Evolutionary conservation across 2,329 filamentous ascomycete genomes (phyloP), one percentile per base, ranked within the genome.

Genomic region (Venturia oleaginea): DNA sequence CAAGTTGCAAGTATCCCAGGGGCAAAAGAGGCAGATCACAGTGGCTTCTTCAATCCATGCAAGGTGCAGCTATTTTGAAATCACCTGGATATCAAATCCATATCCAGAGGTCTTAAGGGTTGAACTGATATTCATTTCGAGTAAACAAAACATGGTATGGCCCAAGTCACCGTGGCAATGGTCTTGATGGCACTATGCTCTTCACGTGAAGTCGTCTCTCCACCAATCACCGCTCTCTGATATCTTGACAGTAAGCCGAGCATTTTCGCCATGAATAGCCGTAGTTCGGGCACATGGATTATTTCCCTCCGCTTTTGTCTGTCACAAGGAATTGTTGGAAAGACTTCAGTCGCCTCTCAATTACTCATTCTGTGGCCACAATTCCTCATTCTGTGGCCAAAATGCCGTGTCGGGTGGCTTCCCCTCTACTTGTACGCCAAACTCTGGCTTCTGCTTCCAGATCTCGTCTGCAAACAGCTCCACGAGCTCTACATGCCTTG

Each of bases 181-280:
- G 2, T 6, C n/a, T 4, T 54, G 48, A 8, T 6, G 32, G 17
- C n/a, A 15, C 15, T 34, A 17, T 54, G 5, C 48, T 54, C 48
- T 57, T 57, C 51, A 57, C 51, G 51, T 57, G 51, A 57, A 57
- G 15, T 57, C 51, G 51, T 57, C 51, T 57, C 15, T 22, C 15
- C 30, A 10, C 51, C 51, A 57, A 57, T 57, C 51, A 57, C 15
- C 4, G 30, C n/a, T 24, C 19, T 22, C 4, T 22, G 4, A 48
- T 48, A 48, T 34, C 22, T 22, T 13, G 1, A 15, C n/a, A 30
- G 46, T 57, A 57, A 57, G 51, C 51, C 51, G 51, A 57, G 51
- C 51, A 19, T 13, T 57, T 57, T 15, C 43, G 30, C 51, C 51
- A 32, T 57, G 51, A 8, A 57, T 57, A 57, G 27, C 51, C 51